phyloP scores from a whole-genome alignment of 441 rosid genomes.

The Populus hybrid region DNA sequence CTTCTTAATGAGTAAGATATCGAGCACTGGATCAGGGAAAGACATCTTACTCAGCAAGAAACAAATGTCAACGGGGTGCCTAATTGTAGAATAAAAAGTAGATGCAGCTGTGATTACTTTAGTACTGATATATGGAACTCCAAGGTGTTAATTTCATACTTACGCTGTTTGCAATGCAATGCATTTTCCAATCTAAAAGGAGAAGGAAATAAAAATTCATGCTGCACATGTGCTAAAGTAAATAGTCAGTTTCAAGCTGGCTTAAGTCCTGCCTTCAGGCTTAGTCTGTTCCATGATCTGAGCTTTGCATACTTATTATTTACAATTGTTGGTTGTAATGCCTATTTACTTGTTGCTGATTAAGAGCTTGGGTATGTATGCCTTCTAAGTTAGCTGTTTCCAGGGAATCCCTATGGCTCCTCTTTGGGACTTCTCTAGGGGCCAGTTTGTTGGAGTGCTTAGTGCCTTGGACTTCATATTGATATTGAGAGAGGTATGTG shows the following conservation, averaged over 20 bases:
- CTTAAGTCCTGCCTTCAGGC: background rate
- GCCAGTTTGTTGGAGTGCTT: constrained; percentile 61
- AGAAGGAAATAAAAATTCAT: background rate
- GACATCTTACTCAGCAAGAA: no score
- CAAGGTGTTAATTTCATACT: background rate
- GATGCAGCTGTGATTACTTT: background rate
- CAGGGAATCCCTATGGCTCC: constrained; percentile 68
- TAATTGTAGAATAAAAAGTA: no score
- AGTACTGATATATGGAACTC: no score
- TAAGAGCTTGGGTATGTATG: constrained; percentile 19
- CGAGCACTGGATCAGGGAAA: no score
- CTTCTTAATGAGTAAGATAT: background rate
- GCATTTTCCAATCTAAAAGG: background rate
- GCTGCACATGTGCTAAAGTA: background rate
- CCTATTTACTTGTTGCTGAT: constrained; percentile 18
- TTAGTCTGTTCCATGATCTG: background rate
- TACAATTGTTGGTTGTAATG: constrained; percentile 14
- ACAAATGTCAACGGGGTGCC: no score
- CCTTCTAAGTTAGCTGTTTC: constrained; percentile 38
- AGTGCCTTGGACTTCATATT: constrained; percentile 60
- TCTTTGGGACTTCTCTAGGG: constrained; percentile 56
- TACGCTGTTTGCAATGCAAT: background rate
- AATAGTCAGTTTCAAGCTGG: background rate
- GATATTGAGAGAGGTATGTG: constrained; percentile 57
- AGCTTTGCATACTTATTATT: background rate